These are phyloP conservation scores for Eucalyptus erythrocorys DNA, from an alignment of 345 rosid species.

Conservation along the genomic window DNA sequence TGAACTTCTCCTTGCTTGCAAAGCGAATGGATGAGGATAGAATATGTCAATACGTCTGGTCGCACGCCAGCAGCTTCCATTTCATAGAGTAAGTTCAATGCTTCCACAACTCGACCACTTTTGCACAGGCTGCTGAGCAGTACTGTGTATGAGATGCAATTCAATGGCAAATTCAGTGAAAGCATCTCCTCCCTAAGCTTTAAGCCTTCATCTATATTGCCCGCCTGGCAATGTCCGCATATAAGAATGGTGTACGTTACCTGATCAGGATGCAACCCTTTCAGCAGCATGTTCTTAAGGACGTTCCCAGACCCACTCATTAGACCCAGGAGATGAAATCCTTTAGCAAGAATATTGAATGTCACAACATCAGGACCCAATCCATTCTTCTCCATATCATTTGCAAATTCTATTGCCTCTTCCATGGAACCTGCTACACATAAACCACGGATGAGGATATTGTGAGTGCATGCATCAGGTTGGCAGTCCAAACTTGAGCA, in stretches of 20 bases:
- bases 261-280: constrained; percentile 44
- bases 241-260: constrained; percentile 9
- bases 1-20: too few species aligned
- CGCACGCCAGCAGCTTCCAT: too few species aligned
- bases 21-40: too few species aligned
- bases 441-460: constrained; percentile 70
- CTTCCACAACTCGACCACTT: constrained; percentile 38
- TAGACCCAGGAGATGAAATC: constrained; percentile 37
- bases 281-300: constrained; percentile 28
- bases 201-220: constrained; percentile 43
- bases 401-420: constrained; percentile 47
- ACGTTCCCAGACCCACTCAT: constrained; percentile 34
- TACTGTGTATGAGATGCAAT: constrained; percentile 29
- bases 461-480: constrained; percentile 60
- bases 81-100: constrained; percentile 30
- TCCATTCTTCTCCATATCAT: constrained; percentile 51
- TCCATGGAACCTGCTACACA: constrained; percentile 55
- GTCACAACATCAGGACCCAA: constrained; percentile 64
- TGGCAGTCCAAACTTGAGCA: constrained; percentile 61
- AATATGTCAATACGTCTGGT: too few species aligned
- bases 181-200: constrained; percentile 42
- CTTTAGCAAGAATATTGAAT: constrained; percentile 52
- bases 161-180: constrained; percentile 36
- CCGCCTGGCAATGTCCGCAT: constrained; percentile 48
- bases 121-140: constrained; percentile 62